Evolutionary conservation across 2,329 filamentous ascomycete genomes (phyloP), one percentile per base, ranked within the genome.

Genomic region (Mycosphaerella arachidis): DNA sequence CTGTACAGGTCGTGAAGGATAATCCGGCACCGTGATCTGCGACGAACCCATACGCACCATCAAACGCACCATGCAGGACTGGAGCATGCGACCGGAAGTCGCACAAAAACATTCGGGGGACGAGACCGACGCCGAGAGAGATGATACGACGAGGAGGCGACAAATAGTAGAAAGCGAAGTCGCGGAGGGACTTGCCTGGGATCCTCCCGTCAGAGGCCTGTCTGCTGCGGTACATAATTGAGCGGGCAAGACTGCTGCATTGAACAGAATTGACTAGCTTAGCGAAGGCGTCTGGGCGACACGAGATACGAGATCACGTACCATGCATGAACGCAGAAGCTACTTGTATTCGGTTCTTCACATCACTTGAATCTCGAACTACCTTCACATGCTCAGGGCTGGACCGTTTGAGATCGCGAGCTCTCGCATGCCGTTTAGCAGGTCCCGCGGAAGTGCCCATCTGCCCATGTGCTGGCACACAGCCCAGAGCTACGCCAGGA

Each of bases 1-100:
- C 4, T 31, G 20, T 5, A 31, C 48, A 51, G 50, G 87, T 96
- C 20, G 94, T 99, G 59, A 88, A 86, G 69, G 92, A 97, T 66
- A 96, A 97, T 75, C 91, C 90, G 13, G 87, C 90, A 53, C 88
- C 88, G 33, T 73, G 40, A 43, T 24, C 13, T 31, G 58, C 53
- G 29, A 45, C 27, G 35, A 43, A n/a, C 40, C 3, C n/a, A 43
- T 16, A 37, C 35, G 10, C 16, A 10, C 5, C 35, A 16, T 43
- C 40, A 1, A 3, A 43, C 2, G 4, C 18, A 43, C 31, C 7
- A 8, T 9, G 2, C 31, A 12, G 12, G 31, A 43, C 16, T 18
- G 40, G 16, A 43, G 8, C 12, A 43, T n/a, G 40, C 5, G 40
- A 43, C 6, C 40, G 8, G 6, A 18, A 43, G 40, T n/a, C 40